A percentile compares a stretch with the other conserved stretches of the same genome.
Conservation (phyloP, 306 rosid genomes). For the Cyclanthera cordifolia region DNA sequence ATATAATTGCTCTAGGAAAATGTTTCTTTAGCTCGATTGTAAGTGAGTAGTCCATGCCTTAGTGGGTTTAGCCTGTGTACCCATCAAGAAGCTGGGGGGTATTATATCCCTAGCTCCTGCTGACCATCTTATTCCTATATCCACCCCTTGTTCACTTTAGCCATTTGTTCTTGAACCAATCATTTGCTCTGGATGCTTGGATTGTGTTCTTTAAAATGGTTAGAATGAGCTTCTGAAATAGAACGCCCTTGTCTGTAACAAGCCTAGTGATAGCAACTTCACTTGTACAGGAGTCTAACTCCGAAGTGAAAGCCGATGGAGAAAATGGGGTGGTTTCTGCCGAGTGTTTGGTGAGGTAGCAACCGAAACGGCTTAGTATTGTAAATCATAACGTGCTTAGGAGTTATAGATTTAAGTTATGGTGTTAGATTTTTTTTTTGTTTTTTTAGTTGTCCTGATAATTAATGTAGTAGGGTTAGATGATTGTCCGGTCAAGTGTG, state of each 20-base stretch:
- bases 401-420: too few relatives aligned
- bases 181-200: not conserved
- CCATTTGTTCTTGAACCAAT: constrained; percentile 7
- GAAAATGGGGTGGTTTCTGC: constrained; percentile 1
- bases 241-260: not conserved
- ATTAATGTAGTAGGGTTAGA: too few relatives aligned
- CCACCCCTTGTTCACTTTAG: not conserved
- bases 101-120: not conserved
- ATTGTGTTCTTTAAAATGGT: constrained; percentile 6
- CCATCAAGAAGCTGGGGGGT: constrained; percentile 8
- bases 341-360: not conserved
- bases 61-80: not conserved
- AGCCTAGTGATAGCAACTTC: not conserved
- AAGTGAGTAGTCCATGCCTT: constrained; percentile 3
- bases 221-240: not conserved
- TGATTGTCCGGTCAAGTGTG: too few relatives aligned
- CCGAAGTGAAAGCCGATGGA: not conserved
- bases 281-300: not conserved
- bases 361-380: not conserved
- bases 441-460: too few relatives aligned
- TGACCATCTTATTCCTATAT: not conserved
- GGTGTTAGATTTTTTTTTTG: too few relatives aligned
- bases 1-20: not conserved
- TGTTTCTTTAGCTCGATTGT: not conserved
- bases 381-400: too few relatives aligned